Evolutionary conservation across 768 basidiomycete species (phyloP), one percentile per base, ranked within the genome.

Genomic region (Hydnum rufescens): DNA sequence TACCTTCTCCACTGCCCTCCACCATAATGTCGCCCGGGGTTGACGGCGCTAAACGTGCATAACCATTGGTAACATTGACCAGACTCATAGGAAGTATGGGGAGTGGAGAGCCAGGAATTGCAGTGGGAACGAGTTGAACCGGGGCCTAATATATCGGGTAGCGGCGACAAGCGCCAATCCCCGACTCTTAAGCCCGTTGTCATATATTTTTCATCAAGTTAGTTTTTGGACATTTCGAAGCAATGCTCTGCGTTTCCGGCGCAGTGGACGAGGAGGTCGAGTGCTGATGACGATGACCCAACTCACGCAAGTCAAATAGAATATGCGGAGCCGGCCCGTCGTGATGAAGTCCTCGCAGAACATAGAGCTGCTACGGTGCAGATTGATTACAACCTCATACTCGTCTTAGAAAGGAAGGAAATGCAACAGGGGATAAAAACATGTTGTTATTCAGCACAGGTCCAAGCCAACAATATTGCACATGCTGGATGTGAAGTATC

Each of bases 311-410:
- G 36, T 39, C 36, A 39, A 39, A 39, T 13, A 39, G 13, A 13
- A 39, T 22, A 13, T 39, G 13, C 13, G 36, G 22, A 13, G 44
- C 16, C 13, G 44, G 13, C 8, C 44, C 44, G 26, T 13, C 26
- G 16, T 26, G 13, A 47, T 26, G 44, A 47, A 47, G 8, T 47
- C 44, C 25, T 47, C 44, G 44, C 44, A 25, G 44, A 47, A 47
- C 44, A 28, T 28, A 26, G 44, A 47, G 13, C 44, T 25, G 26
- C 13, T 13, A 13, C 13, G 25, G 8, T 13, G 44, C 26, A 47
- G 44, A 26, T 47, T 13, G 26, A 8, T 25, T 13, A 47, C 26
- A 8, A 28, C 44, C 8, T 25, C 44, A 28, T 47, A 47, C 8
- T 13, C 44, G 26, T 47, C 13, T 25, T 47, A 47, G 26, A 47